Evolutionary conservation across 345 rosid genomes (phyloP).

Genomic region (Brassica juncea): DNA sequence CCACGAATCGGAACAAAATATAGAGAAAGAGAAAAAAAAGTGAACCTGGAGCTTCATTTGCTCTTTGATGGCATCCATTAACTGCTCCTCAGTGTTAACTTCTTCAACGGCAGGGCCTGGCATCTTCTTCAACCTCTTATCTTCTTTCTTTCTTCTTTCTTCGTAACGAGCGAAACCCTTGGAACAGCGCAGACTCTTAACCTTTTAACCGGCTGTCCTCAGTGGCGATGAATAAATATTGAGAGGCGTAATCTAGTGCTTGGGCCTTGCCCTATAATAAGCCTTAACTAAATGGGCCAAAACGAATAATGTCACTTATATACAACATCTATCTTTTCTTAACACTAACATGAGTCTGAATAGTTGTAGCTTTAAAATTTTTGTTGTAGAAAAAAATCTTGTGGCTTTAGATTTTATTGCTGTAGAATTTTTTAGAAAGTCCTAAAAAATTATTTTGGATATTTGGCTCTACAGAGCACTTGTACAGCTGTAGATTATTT

Average conservation of each 20-base stretch:
- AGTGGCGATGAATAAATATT: constrained; percentile 27
- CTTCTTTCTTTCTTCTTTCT: constrained; percentile 6
- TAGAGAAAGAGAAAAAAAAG: neutral
- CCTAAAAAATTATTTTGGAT: too few relatives aligned
- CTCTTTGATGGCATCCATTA: constrained; percentile 40
- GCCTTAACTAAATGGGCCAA: neutral
- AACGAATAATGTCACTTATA: too few relatives aligned
- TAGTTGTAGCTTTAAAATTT: too few relatives aligned
- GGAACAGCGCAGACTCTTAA: constrained; percentile 25
- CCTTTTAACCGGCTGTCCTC: neutral
- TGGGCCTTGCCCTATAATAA: neutral
- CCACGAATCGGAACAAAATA: neutral
- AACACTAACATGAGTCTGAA: too few relatives aligned
- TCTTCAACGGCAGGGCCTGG: constrained; percentile 41
- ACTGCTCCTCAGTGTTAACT: neutral
- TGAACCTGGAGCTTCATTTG: constrained; percentile 39
- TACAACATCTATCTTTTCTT: too few relatives aligned
- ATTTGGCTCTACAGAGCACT: too few relatives aligned
- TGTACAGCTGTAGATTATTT: too few relatives aligned
- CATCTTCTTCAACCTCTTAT: constrained; percentile 27
- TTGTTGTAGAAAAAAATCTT: too few relatives aligned
- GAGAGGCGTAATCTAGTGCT: constrained; percentile 1
- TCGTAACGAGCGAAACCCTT: constrained; percentile 17
- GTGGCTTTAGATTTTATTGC: too few relatives aligned
- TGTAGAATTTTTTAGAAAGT: too few relatives aligned